Base-by-base conservation (phyloP, 805 yeast species). In the Candida parachauliodes region DNA sequence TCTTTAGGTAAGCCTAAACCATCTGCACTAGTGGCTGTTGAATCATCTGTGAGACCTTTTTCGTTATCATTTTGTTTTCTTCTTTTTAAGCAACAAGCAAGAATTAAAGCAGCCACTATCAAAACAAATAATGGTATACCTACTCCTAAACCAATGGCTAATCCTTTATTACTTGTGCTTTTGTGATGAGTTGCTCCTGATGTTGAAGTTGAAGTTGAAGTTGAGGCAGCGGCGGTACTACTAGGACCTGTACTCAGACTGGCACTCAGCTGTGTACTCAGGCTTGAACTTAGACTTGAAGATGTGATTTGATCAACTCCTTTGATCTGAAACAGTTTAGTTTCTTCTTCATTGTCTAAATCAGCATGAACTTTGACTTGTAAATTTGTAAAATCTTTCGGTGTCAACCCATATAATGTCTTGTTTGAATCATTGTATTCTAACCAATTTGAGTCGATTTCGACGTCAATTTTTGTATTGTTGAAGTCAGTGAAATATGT, bases 91-190 rank as follows among this genome's bases (percentile, higher is more conserved):
- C 86, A 76, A 46, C 64, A 62, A 48, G 74, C 67, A 44, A 82
- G 62, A 4, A 87, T 34, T 1, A 74, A 35, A 0, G 65, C 68
- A 0, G 77, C 71, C 2, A 78, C 47, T 7, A 79, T 49, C 0
- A 84, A 49, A 2, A 72, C 72, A 3, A 77, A 61, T 0, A 74
- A 54, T 1, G 96, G 95, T 32, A 93, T 72, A 2, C 83, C 86
- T n/a, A 85, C 89, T 39, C 96, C 97, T 42, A 89, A 73, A 1
- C 89, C 95, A 53, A 91, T 84, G 0, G 95, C 96, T n/a, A 86
- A 66, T 2, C 76, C 74, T 46, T 75, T 81, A 36, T 65, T 69
- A 30, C 59, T 61, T 25, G 55, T 14, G 5, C 18, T 4, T 26
- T 34, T 34, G n/a, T 34, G 14, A 12, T 36, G 39, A 12, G 18